These are phyloP conservation scores for Sophora flavescens DNA, from an alignment of 306 rosid genomes.

Conservation along the genomic window DNA sequence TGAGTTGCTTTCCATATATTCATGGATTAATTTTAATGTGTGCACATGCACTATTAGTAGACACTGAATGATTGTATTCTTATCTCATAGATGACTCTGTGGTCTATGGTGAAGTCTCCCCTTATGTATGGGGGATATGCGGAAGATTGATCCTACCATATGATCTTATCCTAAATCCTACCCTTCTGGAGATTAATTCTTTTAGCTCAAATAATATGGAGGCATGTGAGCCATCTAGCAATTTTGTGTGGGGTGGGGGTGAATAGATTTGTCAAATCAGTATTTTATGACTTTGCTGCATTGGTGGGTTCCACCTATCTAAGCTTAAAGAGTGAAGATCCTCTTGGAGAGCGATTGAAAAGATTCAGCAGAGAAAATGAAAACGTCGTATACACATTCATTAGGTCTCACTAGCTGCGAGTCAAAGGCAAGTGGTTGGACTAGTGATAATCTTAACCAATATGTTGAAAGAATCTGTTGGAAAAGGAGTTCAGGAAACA, in stretches of 20 bases:
- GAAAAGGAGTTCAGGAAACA: conserved; percentile 59
- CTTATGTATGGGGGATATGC: conserved; percentile 93
- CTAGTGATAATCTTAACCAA: conserved; percentile 50
- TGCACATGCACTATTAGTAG: conserved; percentile 23
- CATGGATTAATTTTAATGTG: conserved; percentile 31
- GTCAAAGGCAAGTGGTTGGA: conserved; percentile 76
- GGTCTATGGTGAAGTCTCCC: conserved; percentile 94
- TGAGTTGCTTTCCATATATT: conserved; percentile 38
- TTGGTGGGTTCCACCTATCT: conserved; percentile 74
- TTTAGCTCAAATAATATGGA: conserved; percentile 86
- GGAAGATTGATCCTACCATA: conserved; percentile 65
- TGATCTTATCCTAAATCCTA: conserved; percentile 74
- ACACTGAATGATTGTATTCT: conserved; percentile 30
- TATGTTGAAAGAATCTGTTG: conserved; percentile 78
- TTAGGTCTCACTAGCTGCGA: conserved; percentile 76
- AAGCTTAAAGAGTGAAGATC: conserved; percentile 48
- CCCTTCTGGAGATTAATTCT: conserved; percentile 82
- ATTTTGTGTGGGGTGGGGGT: conserved; percentile 45
- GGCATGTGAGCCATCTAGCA: conserved; percentile 60
- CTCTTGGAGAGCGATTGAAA: conserved; percentile 46
- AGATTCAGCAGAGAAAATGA: conserved; percentile 47
- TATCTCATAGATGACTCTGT: conserved; percentile 74
- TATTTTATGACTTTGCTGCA: conserved; percentile 37
- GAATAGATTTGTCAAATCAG: conserved; percentile 34
- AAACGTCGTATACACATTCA: conserved; percentile 51